Percentiles rank a stretch among this genome's conserved stretches.
Conservation (phyloP, 2,329 filamentous ascomycete species). For the Didymella exigua region DNA sequence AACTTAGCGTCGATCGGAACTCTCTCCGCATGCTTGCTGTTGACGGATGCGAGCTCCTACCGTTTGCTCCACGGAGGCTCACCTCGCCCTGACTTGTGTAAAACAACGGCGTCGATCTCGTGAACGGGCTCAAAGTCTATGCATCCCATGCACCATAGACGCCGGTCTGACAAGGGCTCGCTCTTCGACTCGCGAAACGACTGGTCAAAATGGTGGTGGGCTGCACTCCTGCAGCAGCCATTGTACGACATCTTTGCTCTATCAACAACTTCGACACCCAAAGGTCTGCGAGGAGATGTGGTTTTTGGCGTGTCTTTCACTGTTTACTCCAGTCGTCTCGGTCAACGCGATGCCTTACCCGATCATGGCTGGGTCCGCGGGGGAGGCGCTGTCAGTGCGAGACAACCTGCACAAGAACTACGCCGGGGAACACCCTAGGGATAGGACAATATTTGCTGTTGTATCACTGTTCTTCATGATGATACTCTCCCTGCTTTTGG, state of each 20-base stretch:
- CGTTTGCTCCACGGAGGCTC: conserved; percentile 1
- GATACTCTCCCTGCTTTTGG: conserved; percentile 16
- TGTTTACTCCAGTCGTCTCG: neutral
- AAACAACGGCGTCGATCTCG: conserved; percentile 7
- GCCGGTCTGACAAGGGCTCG: neutral
- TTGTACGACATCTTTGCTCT: neutral
- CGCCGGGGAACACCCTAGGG: conserved; percentile 13
- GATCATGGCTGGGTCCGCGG: neutral
- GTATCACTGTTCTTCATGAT: conserved; percentile 21
- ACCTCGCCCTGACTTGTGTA: neutral
- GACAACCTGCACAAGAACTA: neutral
- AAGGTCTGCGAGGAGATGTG: neutral
- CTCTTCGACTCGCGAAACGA: neutral
- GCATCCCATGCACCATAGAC: neutral
- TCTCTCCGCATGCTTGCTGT: neutral
- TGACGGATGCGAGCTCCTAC: neutral
- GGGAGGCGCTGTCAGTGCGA: neutral
- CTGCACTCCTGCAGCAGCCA: neutral
- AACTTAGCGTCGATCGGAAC: neutral
- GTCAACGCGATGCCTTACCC: conserved; percentile 2
- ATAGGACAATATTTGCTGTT: conserved; percentile 14
- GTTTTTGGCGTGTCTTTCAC: neutral
- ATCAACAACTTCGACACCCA: neutral
- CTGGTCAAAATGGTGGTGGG: neutral
- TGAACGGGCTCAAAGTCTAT: neutral